These are phyloP conservation scores for Allium fistulosum DNA, from an alignment of 106 monocot genomes.

Conservation along the genomic window DNA sequence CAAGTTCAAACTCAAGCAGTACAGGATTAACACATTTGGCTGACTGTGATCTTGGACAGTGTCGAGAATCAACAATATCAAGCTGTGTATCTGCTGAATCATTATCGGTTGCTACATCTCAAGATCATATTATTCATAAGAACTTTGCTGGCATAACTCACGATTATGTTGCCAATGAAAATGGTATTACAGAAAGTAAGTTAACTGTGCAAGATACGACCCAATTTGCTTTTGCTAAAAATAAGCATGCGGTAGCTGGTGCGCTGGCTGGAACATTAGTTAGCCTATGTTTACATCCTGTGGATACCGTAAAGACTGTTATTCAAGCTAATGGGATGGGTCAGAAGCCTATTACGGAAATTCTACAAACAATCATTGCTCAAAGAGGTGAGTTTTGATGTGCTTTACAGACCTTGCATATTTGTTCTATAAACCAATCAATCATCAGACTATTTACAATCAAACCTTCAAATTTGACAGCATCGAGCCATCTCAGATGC, in stretches of 20 bases:
- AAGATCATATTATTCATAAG: slow-evolving; percentile 12
- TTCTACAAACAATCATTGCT: slow-evolving; percentile 51
- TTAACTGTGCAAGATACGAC: slow-evolving; percentile 28
- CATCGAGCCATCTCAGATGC: too few relatives aligned
- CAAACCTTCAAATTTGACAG: too few relatives aligned
- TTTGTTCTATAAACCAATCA: too few relatives aligned
- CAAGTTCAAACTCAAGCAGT: slow-evolving; percentile 7
- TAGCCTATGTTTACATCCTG: slow-evolving; percentile 83
- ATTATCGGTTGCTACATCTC: slow-evolving; percentile 8
- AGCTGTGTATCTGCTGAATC: slow-evolving; percentile 11
- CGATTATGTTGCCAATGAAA: slow-evolving; percentile 2
- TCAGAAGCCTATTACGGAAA: slow-evolving; percentile 28
- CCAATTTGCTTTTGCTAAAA: slow-evolving; percentile 29
- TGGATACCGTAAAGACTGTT: slow-evolving; percentile 91
- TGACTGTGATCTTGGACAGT: slow-evolving; percentile 8
- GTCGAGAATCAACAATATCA: slow-evolving; percentile 12
- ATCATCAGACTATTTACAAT: too few relatives aligned
- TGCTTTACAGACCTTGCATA: not conserved
- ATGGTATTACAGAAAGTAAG: slow-evolving; percentile 2
- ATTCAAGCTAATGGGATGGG: slow-evolving; percentile 52
- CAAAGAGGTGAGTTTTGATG: slow-evolving; percentile 47
- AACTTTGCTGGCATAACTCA: slow-evolving; percentile 9
- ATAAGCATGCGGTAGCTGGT: slow-evolving; percentile 80
- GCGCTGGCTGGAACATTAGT: slow-evolving; percentile 88
- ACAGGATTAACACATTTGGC: slow-evolving; percentile 14